Evolutionary conservation across 1,284 basidiomycete genomes (phyloP).

Genomic region (Fomitopsis schrenkii): DNA sequence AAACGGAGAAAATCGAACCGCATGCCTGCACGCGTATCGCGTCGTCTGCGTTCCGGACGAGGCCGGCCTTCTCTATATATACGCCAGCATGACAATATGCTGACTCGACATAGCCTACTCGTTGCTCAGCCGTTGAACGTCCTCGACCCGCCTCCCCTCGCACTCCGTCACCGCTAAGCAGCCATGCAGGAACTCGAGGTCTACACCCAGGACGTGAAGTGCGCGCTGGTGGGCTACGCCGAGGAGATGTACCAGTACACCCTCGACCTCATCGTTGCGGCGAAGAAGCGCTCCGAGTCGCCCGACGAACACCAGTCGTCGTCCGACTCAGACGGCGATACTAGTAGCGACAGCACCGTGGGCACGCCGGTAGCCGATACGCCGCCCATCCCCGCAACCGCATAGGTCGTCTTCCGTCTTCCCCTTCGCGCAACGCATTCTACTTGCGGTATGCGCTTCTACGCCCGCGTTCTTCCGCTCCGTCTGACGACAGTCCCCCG

Average conservation of each 20-base stretch:
- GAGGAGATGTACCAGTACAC: constrained; percentile 29
- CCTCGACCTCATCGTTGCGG: constrained; percentile 24
- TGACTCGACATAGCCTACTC: not conserved
- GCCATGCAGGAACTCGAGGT: constrained; percentile 3
- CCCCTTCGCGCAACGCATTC: not conserved
- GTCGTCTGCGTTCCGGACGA: not conserved
- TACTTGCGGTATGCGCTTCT: not conserved
- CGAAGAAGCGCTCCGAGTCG: constrained; percentile 6
- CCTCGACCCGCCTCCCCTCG: not conserved
- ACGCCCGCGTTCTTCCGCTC: not conserved
- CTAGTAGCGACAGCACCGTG: not conserved
- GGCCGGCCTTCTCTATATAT: not conserved
- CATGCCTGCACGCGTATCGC: not conserved
- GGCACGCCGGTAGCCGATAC: not conserved
- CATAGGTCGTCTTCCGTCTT: not conserved
- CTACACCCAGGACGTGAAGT: constrained; percentile 29
- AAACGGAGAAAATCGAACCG: not conserved
- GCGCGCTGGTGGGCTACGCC: constrained; percentile 33
- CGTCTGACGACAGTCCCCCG: not conserved
- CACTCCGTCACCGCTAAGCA: not conserved
- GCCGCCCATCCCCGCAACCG: not conserved
- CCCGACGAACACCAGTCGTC: not conserved
- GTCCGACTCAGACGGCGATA: not conserved
- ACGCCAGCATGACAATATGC: not conserved
- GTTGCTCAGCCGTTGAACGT: not conserved